phyloP scores from a whole-genome alignment of 2,329 filamentous ascomycete genomes.

The Colletotrichum sp. region DNA sequence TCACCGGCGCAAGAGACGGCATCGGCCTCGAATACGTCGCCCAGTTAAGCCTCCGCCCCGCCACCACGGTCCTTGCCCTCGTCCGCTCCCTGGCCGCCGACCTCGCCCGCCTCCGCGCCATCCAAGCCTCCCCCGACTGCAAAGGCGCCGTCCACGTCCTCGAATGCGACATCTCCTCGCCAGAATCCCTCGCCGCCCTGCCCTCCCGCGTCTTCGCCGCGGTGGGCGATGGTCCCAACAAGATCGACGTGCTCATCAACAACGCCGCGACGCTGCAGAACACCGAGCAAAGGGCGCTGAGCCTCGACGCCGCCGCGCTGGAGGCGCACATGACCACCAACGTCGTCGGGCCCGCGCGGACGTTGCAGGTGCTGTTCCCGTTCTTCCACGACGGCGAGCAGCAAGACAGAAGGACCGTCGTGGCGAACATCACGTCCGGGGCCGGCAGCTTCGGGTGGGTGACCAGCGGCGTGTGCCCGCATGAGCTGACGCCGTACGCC shows the following conservation, averaged over 20 bases:
- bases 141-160: slow-evolving; percentile 5
- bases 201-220: not conserved
- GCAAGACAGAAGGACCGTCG: slow-evolving; percentile 24
- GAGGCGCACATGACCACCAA: slow-evolving; percentile 47
- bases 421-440: slow-evolving; percentile 48
- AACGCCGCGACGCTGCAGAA: slow-evolving; percentile 36
- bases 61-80: slow-evolving; percentile 42
- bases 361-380: slow-evolving; percentile 41
- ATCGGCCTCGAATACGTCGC: slow-evolving; percentile 35
- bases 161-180: slow-evolving; percentile 15
- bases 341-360: slow-evolving; percentile 51
- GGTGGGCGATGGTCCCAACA: not conserved
- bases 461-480: slow-evolving; percentile 26
- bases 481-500: slow-evolving; percentile 37
- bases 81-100: slow-evolving; percentile 33
- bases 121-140: not conserved
- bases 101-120: slow-evolving; percentile 2
- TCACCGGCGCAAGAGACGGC: slow-evolving; percentile 37
- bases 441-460: slow-evolving; percentile 35
- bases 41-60: slow-evolving; percentile 31
- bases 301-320: slow-evolving; percentile 39
- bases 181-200: not conserved
- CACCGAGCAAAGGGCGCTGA: slow-evolving; percentile 39
- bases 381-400: slow-evolving; percentile 21
- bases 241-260: slow-evolving; percentile 39